Percentiles rank a stretch among this genome's conserved stretches.
phyloP scores from a whole-genome alignment of 208 protist genomes.

The Tritrichomonas musculus region DNA sequence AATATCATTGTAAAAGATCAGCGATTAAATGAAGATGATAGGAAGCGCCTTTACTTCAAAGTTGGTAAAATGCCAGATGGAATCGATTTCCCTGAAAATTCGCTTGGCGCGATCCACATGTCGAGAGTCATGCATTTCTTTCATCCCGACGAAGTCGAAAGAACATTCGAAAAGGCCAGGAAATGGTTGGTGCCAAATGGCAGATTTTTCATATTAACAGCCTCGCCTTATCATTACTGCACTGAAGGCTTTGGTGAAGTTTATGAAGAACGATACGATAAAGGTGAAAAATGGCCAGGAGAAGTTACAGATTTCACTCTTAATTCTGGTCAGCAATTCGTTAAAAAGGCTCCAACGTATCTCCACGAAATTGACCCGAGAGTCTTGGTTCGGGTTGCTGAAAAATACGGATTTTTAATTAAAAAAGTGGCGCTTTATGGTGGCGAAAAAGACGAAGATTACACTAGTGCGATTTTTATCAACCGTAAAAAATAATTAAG shows the following conservation, averaged over 20 bases:
- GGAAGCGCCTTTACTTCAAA: neutral
- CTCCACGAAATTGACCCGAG: neutral
- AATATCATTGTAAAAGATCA: neutral
- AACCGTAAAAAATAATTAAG: neutral
- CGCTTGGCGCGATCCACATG: neutral
- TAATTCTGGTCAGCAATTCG: neutral
- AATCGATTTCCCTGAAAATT: neutral
- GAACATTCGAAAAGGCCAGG: neutral
- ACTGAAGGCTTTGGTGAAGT: too few relatives aligned
- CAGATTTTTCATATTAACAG: neutral
- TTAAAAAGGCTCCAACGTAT: neutral
- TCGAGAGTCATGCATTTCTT: neutral
- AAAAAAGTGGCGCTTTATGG: neutral
- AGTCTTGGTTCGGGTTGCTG: neutral
- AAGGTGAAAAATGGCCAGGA: neutral
- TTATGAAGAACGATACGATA: neutral
- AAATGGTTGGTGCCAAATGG: constrained; percentile 1
- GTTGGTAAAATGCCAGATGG: neutral
- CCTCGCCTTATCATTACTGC: neutral
- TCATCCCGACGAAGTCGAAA: neutral
- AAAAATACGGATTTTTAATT: neutral
- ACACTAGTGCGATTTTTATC: neutral
- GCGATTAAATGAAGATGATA: neutral
- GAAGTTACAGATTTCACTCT: neutral
- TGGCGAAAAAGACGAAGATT: neutral